Percentiles rank a stretch among this genome's conserved stretches.
phyloP scores from a whole-genome alignment of 1,284 basidiomycete species.

The Cryptococcus sp. region DNA sequence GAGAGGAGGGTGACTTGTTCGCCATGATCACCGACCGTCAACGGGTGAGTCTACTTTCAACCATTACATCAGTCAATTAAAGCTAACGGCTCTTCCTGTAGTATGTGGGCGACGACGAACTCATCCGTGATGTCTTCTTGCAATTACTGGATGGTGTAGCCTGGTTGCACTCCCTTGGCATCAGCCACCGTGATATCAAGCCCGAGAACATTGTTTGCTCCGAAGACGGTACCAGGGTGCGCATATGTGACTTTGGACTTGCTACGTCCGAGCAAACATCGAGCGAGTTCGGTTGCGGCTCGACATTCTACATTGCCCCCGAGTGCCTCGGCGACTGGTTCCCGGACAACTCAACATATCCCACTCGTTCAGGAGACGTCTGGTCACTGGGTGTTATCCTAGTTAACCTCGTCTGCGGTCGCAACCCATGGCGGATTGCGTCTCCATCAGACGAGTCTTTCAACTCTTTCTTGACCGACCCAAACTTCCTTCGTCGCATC shows the following conservation, averaged over 20 bases:
- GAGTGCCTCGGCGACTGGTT: slow-evolving; percentile 84
- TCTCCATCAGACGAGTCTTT: slow-evolving; percentile 71
- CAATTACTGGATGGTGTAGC: slow-evolving; percentile 94
- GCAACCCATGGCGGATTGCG: slow-evolving; percentile 84
- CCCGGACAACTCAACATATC: slow-evolving; percentile 59
- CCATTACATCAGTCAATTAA: not conserved
- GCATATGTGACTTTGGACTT: slow-evolving; percentile 86
- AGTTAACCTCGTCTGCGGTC: slow-evolving; percentile 84
- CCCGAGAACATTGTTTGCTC: slow-evolving; percentile 96
- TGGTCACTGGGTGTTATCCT: slow-evolving; percentile 93
- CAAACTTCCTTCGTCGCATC: slow-evolving; percentile 65
- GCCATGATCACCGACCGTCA: slow-evolving; percentile 65
- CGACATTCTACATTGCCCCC: slow-evolving; percentile 56
- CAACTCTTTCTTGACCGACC: slow-evolving; percentile 65
- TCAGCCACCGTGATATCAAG: slow-evolving; percentile 96
- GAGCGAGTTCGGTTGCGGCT: slow-evolving; percentile 78
- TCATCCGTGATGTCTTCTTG: slow-evolving; percentile 82
- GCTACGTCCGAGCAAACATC: slow-evolving; percentile 87
- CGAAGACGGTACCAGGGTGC: slow-evolving; percentile 70
- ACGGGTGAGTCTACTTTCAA: slow-evolving; percentile 38
- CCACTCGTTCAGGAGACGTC: slow-evolving; percentile 74
- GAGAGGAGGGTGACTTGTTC: slow-evolving; percentile 90
- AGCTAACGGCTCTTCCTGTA: slow-evolving; percentile 21
- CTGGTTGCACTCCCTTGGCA: slow-evolving; percentile 67
- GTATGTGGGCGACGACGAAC: slow-evolving; percentile 77